Evolutionary conservation across 768 basidiomycete genomes (phyloP).

Genomic region (Boletus fagicola): DNA sequence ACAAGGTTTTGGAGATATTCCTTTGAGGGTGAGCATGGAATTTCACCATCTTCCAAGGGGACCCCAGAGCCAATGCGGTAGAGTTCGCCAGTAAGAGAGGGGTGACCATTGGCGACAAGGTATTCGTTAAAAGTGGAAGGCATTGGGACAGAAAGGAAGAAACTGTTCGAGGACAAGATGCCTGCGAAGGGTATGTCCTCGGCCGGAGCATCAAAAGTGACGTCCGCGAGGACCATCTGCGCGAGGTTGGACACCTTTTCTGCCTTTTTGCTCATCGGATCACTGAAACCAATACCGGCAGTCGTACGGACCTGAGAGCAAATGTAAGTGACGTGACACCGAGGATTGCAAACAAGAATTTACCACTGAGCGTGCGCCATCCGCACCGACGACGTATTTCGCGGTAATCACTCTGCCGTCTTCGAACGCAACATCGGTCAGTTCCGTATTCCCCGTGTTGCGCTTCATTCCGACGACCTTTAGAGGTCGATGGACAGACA

Average conservation of each 20-base stretch:
- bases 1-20: slow-evolving; percentile 46
- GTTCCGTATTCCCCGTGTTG: slow-evolving; percentile 25
- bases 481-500: slow-evolving; percentile 38
- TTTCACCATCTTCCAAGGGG: slow-evolving; percentile 35
- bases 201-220: slow-evolving; percentile 11
- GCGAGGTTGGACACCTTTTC: too few relatives aligned
- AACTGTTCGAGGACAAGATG: slow-evolving; percentile 8
- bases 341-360: too few relatives aligned
- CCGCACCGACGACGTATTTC: slow-evolving; percentile 47
- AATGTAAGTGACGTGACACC: too few relatives aligned
- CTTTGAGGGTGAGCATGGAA: slow-evolving; percentile 38
- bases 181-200: neutral
- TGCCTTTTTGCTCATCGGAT: too few relatives aligned
- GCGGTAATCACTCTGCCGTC: slow-evolving; percentile 43
- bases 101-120: slow-evolving; percentile 18
- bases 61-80: slow-evolving; percentile 46
- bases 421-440: slow-evolving; percentile 46
- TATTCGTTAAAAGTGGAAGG: slow-evolving; percentile 19
- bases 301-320: too few relatives aligned
- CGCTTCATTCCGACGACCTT: slow-evolving; percentile 39
- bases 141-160: slow-evolving; percentile 15
- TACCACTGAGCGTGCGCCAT: too few relatives aligned
- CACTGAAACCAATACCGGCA: too few relatives aligned
- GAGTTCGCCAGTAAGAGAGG: slow-evolving; percentile 11
- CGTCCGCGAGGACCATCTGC: slow-evolving; percentile 30